Evolutionary conservation across 495 filamentous ascomycete species (phyloP).

Genomic region (Neurospora sp.): DNA sequence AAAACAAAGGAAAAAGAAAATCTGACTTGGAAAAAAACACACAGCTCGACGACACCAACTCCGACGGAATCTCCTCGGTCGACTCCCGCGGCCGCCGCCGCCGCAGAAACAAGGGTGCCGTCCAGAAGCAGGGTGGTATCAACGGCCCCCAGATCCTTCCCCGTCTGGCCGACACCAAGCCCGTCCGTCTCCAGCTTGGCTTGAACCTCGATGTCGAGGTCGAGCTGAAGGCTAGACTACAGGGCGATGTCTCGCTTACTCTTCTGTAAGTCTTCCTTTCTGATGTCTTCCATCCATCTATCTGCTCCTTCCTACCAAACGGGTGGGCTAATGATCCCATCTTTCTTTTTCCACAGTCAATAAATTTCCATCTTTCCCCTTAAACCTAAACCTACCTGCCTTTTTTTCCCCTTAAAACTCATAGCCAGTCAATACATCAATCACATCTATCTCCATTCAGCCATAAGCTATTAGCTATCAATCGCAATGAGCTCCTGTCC

Average conservation of each 20-base stretch:
- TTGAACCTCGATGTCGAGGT: conserved; percentile 28
- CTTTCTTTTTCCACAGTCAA: neutral
- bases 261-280: conserved; percentile 21
- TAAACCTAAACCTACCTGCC: neutral
- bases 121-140: conserved; percentile 6
- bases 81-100: conserved; percentile 17
- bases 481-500: too few species aligned
- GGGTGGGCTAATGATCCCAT: neutral
- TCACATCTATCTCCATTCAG: neutral
- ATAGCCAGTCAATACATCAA: neutral
- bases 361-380: neutral
- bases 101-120: conserved; percentile 14
- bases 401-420: neutral
- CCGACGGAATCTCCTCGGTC: conserved; percentile 16
- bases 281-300: neutral
- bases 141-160: conserved; percentile 7
- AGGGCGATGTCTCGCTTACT: conserved; percentile 27
- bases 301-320: neutral
- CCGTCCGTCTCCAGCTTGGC: conserved; percentile 23
- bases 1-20: neutral
- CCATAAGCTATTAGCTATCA: neutral
- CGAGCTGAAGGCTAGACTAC: conserved; percentile 25
- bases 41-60: conserved; percentile 21
- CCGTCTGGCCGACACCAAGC: conserved; percentile 23
- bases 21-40: neutral